Percentiles rank a stretch among this genome's conserved stretches.
phyloP scores from a whole-genome alignment of 768 basidiomycete genomes.

The Lactifluus volemus region DNA sequence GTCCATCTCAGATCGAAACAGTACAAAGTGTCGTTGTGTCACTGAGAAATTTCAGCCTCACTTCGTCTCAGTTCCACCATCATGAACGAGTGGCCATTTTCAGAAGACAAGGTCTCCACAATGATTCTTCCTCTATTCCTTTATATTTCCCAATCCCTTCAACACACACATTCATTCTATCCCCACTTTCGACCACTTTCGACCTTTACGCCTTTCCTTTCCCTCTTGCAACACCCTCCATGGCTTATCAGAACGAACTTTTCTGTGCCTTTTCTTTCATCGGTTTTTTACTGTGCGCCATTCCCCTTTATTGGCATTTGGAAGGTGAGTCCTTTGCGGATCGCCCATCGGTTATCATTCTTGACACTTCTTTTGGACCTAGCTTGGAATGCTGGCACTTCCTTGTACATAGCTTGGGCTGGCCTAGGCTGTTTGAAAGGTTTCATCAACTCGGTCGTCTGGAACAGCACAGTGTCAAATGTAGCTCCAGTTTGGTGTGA shows the following conservation, averaged over 20 bases:
- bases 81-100: not conserved
- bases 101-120: not conserved
- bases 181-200: not conserved
- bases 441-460: conserved; percentile 62
- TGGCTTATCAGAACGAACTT: conserved; percentile 18
- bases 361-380: not conserved
- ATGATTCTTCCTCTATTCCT: not conserved
- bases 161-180: not conserved
- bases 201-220: not conserved
- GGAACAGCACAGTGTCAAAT: conserved; percentile 49
- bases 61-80: not conserved
- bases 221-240: not conserved
- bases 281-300: conserved; percentile 37
- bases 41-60: too few relatives aligned
- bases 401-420: conserved; percentile 62
- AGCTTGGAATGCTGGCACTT: conserved; percentile 66
- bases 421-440: conserved; percentile 46
- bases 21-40: too few relatives aligned
- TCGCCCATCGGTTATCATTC: too few relatives aligned
- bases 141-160: not conserved
- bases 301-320: conserved; percentile 50
- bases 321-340: conserved; percentile 27
- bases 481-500: conserved; percentile 46
- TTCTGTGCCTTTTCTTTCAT: conserved; percentile 35
- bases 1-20: too few relatives aligned